Evolutionary conservation across 1,284 basidiomycete genomes (phyloP).

Genomic region (Boletellus deceptivus): DNA sequence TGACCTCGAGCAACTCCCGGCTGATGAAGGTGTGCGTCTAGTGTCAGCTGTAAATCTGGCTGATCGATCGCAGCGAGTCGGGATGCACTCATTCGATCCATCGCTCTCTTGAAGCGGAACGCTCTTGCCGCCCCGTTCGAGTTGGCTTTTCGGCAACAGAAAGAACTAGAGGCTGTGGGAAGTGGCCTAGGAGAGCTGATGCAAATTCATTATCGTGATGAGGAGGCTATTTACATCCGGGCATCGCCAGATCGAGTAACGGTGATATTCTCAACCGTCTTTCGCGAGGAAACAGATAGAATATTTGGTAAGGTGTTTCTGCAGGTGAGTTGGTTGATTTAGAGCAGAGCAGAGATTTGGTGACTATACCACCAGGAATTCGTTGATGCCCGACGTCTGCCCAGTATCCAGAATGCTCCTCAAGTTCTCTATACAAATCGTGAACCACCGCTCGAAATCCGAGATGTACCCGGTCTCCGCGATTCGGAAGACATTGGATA

Average conservation of each 20-base stretch:
- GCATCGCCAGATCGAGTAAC: conserved; percentile 95
- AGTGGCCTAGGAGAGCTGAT: conserved; percentile 80
- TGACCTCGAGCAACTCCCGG: conserved; percentile 83
- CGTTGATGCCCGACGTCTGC: conserved; percentile 92
- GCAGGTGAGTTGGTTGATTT: conserved; percentile 58
- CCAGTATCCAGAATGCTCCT: conserved; percentile 94
- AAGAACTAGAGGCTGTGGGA: conserved; percentile 71
- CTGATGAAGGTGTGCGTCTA: conserved; percentile 66
- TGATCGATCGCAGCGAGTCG: conserved; percentile 60
- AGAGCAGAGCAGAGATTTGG: neutral
- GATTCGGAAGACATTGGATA: conserved; percentile 93
- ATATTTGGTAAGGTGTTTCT: conserved; percentile 97
- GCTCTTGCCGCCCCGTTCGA: conserved; percentile 96
- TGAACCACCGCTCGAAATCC: conserved; percentile 94
- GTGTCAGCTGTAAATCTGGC: neutral
- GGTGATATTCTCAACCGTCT: conserved; percentile 96
- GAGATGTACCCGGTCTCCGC: conserved; percentile 79
- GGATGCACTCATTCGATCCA: conserved; percentile 75
- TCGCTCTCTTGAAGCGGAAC: conserved; percentile 91
- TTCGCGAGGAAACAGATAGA: conserved; percentile 96
- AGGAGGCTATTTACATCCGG: conserved; percentile 96
- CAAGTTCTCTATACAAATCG: conserved; percentile 97
- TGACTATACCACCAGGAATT: conserved; percentile 71
- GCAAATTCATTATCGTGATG: conserved; percentile 92
- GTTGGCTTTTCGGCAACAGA: conserved; percentile 84